Evolutionary conservation across 371 early-diverging fungal species (phyloP), one percentile per base, ranked within the genome.

Genomic region (Saksenaea oblongispora): DNA sequence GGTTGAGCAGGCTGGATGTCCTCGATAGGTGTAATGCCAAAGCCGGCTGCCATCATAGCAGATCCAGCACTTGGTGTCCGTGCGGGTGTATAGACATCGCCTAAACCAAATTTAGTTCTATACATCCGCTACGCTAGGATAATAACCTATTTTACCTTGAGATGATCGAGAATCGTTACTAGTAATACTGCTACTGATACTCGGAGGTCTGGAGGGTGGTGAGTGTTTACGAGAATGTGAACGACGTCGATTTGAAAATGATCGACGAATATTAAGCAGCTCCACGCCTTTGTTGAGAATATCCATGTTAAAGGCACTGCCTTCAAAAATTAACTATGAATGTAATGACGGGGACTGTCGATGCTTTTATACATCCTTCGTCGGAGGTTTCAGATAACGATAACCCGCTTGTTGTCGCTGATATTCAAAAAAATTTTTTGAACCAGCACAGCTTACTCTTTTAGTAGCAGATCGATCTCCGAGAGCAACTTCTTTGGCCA

Each of bases 361-460:
- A 5, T 22, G 8, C 24, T 47, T 47, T 22, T 47, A 47, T 47
- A 47, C 51, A 10, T 47, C 24, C 22, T 22, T 5, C 8, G n/a
- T 47, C 51, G 51, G 51, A 47, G 51, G 51, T 47, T 47, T 47
- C 51, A 47, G 51, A 47, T 47, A 47, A 47, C 22, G 51, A 47
- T 22, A 47, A 31, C 2, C 7, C 24, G 22, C 10, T 47, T 22
- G n/a, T 10, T 47, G 7, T 11, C 11, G 39, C 39, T 39, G 39
- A 11, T 39, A 11, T 39, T 39, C 11, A 39, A 39, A 39, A 47
- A 47, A 47, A 47, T 47, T 47, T 47, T 22, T 47, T 22, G 24
- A 22, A 7, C 31, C 31, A 31, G 51, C 11, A 22, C 24, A 47
- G 18, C 5, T 22, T 22, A n/a, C 22, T 47, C 51, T 47, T 47